Base-by-base conservation (phyloP, 768 basidiomycete species). In the Tylopilus sp. region DNA sequence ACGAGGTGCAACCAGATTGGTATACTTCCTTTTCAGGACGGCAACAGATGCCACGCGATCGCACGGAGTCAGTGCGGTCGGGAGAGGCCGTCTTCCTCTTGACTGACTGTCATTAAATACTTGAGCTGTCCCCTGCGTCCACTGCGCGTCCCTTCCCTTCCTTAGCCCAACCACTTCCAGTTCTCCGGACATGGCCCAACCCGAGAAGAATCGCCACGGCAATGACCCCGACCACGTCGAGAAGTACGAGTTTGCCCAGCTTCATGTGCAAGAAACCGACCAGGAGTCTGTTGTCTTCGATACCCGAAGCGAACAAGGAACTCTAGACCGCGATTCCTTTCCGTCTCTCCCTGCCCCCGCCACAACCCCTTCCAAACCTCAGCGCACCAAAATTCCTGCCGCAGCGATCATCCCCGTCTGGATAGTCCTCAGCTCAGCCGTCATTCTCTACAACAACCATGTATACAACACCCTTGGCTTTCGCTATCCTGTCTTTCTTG, bases 371-470 rank as follows among this genome's bases (percentile, higher is more conserved):
- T 54, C 71, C 10, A 70, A 77, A 21, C 63, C 70, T 3, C 66
- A 71, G 10, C 82, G 80, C 50, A 59, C 75, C n/a, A 82, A 79
- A 63, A 70, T 89, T 26, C 80, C 88, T 13, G 79, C 88, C 1
- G 65, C 83, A 1, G 73, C 79, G 51, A 89, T 94, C 64, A 91
- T 97, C 52, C 94, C 92, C 25, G 75, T 96, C 51, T 98, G 96
- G 96, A 98, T 97, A 64, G 73, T 83, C 19, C 86, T 96, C 61
- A 89, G 86, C 58, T 92, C 92, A 24, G 68, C 83, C 9, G 95
- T 98, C 67, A 98, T 98, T 73, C 84, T 97, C 54, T 97, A 98
- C 83, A 97, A 97, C 81, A 96, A 93, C 71, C 85, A 85, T 66
- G 72, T 91, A 61, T 92, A 90, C 78, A 89, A 89, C 72, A 81